Percentiles rank a stretch among this genome's conserved stretches.
phyloP scores from a whole-genome alignment of 139 green algal genomes.

The Picochlorum sp. region DNA sequence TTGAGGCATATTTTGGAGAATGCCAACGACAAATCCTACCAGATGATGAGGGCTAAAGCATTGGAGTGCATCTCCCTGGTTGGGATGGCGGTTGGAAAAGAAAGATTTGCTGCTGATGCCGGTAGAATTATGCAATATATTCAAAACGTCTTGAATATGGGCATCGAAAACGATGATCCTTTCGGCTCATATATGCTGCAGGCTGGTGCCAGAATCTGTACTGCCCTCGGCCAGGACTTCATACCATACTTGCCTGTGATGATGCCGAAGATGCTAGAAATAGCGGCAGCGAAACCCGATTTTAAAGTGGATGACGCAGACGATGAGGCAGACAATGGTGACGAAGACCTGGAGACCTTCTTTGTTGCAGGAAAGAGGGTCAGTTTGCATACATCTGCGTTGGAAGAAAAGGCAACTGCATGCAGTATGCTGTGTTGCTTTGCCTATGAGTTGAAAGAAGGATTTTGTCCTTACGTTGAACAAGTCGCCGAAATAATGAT shows the following conservation, averaged over 20 bases:
- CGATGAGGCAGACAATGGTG: constrained; percentile 6
- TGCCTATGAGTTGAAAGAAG: constrained; percentile 91
- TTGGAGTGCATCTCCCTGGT: constrained; percentile 96
- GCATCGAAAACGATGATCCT: constrained; percentile 58
- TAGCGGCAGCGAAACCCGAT: constrained; percentile 71
- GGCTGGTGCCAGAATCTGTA: constrained; percentile 94
- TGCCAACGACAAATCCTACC: constrained; percentile 52
- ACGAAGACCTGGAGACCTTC: constrained; percentile 55
- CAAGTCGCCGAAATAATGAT: constrained; percentile 69
- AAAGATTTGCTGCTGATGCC: constrained; percentile 79
- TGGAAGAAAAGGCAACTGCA: constrained; percentile 96
- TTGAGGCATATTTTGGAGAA: constrained; percentile 73
- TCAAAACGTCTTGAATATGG: constrained; percentile 55
- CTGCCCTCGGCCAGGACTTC: constrained; percentile 92
- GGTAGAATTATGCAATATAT: constrained; percentile 81
- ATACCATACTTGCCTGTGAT: constrained; percentile 88
- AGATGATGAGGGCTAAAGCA: constrained; percentile 84
- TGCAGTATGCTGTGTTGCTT: constrained; percentile 99
- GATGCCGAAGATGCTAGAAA: constrained; percentile 85
- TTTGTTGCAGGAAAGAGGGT: constrained; percentile 69
- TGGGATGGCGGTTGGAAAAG: constrained; percentile 93
- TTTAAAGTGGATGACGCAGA: constrained; percentile 59
- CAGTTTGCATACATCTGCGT: constrained; percentile 58
- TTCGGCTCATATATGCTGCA: constrained; percentile 78
- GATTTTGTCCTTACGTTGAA: constrained; percentile 89